Evolutionary conservation across 768 basidiomycete genomes (phyloP).

Genomic region (Myochromella boudieri): DNA sequence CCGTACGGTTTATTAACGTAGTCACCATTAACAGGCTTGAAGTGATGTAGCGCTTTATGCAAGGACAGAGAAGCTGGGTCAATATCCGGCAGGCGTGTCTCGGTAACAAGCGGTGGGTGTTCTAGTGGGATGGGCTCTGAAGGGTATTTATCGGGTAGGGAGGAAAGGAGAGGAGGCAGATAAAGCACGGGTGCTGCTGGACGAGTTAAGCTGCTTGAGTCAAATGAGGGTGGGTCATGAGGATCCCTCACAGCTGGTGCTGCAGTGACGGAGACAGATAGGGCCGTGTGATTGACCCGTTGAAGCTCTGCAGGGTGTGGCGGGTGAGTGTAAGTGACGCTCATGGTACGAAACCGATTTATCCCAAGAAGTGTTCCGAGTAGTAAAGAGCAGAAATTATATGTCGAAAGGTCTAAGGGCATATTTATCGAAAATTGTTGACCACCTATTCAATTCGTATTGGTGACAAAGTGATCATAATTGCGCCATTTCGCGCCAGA

Average conservation of each 20-base stretch:
- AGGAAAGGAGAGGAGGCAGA: constrained; percentile 83
- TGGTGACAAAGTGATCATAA: constrained; percentile 12
- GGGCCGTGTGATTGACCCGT: background rate
- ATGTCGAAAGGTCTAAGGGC: background rate
- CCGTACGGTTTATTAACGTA: constrained; percentile 70
- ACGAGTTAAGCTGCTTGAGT: constrained; percentile 30
- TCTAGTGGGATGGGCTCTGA: constrained; percentile 25
- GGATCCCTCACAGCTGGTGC: constrained; percentile 39
- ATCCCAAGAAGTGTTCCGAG: background rate
- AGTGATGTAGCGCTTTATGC: constrained; percentile 82
- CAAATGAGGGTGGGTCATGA: constrained; percentile 56
- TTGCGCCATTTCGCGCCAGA: constrained; percentile 21
- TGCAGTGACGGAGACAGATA: background rate
- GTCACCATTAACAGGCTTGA: constrained; percentile 54
- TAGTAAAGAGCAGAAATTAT: background rate
- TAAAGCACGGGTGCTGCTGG: constrained; percentile 62
- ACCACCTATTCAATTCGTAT: background rate
- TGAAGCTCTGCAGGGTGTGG: constrained; percentile 26
- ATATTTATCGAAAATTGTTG: background rate
- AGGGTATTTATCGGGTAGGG: constrained; percentile 51
- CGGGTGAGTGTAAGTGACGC: constrained; percentile 28
- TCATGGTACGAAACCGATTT: constrained; percentile 17
- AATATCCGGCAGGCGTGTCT: constrained; percentile 79
- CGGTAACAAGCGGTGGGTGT: constrained; percentile 54
- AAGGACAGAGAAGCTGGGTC: constrained; percentile 82